phyloP scores from a whole-genome alignment of 2,329 filamentous ascomycete species.

The Fusarium sp. region DNA sequence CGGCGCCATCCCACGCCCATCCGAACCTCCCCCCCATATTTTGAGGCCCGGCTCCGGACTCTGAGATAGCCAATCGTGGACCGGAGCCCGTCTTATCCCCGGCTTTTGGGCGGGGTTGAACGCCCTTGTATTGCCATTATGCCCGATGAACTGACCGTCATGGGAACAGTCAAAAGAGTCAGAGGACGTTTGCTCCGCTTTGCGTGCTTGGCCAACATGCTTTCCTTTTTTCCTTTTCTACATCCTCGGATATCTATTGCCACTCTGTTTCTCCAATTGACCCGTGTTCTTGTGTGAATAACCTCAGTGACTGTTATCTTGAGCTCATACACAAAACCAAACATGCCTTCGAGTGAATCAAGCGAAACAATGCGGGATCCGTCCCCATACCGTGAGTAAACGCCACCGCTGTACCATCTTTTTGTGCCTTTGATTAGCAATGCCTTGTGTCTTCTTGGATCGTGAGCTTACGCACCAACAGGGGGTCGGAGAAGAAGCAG shows the following conservation, averaged over 20 bases:
- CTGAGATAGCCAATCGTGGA: conserved; percentile 28
- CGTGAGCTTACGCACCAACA: conserved; percentile 29
- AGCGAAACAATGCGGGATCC: conserved; percentile 42
- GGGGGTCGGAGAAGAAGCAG: conserved; percentile 41
- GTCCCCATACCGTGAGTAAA: conserved; percentile 42
- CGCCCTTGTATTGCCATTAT: conserved; percentile 7
- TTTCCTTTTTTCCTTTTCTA: neutral
- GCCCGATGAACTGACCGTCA: conserved; percentile 15
- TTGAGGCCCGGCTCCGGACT: conserved; percentile 40
- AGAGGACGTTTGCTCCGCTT: conserved; percentile 20
- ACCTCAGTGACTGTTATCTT: conserved; percentile 9
- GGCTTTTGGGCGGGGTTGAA: conserved; percentile 27
- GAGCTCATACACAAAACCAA: conserved; percentile 9
- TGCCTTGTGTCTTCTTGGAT: neutral
- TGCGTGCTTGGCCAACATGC: conserved; percentile 5
- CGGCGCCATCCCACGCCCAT: conserved; percentile 30
- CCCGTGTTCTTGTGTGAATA: conserved; percentile 30
- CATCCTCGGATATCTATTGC: neutral
- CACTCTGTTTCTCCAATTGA: conserved; percentile 2
- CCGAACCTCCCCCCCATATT: conserved; percentile 27
- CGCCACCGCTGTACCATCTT: neutral
- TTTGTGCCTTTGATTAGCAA: neutral
- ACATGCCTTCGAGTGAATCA: conserved; percentile 41
- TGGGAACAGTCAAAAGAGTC: conserved; percentile 28
- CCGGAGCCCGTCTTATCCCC: conserved; percentile 21